Base-by-base conservation (phyloP, 805 yeast species). In the Millerago galiae region DNA sequence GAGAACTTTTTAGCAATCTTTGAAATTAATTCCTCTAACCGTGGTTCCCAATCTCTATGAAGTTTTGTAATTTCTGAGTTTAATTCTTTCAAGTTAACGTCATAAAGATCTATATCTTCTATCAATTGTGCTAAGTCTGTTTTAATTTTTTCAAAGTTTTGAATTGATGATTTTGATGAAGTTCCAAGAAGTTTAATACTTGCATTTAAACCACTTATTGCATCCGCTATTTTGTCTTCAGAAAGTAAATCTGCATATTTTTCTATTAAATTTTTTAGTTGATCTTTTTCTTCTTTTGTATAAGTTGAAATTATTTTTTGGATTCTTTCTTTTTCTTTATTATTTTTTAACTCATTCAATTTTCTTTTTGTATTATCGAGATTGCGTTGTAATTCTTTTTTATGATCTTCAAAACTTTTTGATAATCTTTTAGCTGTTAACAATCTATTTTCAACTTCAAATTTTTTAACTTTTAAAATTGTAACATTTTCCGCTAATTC, bases 1-100 rank as follows among this genome's bases (percentile, higher is more conserved):
- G 83, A 66, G 62, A 90, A 93, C 42, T 80, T 77, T 2, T 52
- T 48, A 1, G 95, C 81, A 5, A 90, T 81, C 25, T 65, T 60
- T 3, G 50, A 49, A 0, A 86, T 76, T 36, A 85, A 66, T 3
- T 51, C 52, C 4, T 74, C 68, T 21, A 91, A 62, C 47, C 73
- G 71, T 1, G 80, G 77, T 50, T 81, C 89, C 85, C 96, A 83
- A 2, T 47, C 56, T 0, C 42, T 48, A 27, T 67, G 59, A 8
- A 78, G 67, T 11, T 57, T 56, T 1, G 46, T 51, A 10, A 81
- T 73, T 16, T 68, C 44, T 0, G 53, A 46, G 26, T 66, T 68
- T 14, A 70, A 50, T 3, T 47, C 49, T 9, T 51, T 43, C 11
- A 67, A 34, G 24, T 47, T 45, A 13, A 33, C 43, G 7, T 45